phyloP scores from a whole-genome alignment of 1,139 yeast genomes.

The Ogataea hybrid region DNA sequence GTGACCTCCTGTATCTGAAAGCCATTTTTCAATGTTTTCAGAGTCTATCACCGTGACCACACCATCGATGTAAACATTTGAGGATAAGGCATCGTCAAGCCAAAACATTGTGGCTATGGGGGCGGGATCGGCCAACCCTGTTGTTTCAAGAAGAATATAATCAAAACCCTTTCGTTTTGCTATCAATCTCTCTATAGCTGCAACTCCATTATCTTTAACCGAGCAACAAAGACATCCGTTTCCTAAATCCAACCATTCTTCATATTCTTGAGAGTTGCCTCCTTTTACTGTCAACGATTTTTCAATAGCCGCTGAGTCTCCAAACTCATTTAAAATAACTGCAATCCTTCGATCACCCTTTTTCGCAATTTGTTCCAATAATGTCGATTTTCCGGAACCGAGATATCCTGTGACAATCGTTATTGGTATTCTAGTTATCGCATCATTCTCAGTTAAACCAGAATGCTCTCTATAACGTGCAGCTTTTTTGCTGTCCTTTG shows the following conservation, averaged over 20 bases:
- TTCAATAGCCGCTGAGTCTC: slow-evolving; percentile 87
- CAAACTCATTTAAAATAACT: slow-evolving; percentile 87
- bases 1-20: slow-evolving; percentile 73
- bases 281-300: slow-evolving; percentile 78
- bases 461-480: slow-evolving; percentile 21
- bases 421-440: slow-evolving; percentile 68
- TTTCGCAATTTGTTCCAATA: slow-evolving; percentile 70
- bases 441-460: slow-evolving; percentile 15
- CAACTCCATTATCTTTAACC: slow-evolving; percentile 90
- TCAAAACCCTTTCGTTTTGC: slow-evolving; percentile 70
- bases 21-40: slow-evolving; percentile 59
- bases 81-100: slow-evolving; percentile 86
- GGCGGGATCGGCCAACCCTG: slow-evolving; percentile 98
- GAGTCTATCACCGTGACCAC: slow-evolving; percentile 90
- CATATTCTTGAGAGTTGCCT: slow-evolving; percentile 53
- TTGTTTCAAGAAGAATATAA: slow-evolving; percentile 86
- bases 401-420: slow-evolving; percentile 92
- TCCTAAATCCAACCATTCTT: slow-evolving; percentile 95
- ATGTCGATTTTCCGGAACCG: slow-evolving; percentile 93
- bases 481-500: slow-evolving; percentile 12
- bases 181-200: slow-evolving; percentile 87
- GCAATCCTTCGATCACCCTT: slow-evolving; percentile 75
- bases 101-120: slow-evolving; percentile 97
- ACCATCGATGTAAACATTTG: slow-evolving; percentile 88
- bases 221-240: slow-evolving; percentile 97